Percentiles rank a stretch among this genome's conserved stretches.
These are phyloP conservation scores for Leccinum obscurum DNA, from an alignment of 768 basidiomycete species.

Conservation along the genomic window DNA sequence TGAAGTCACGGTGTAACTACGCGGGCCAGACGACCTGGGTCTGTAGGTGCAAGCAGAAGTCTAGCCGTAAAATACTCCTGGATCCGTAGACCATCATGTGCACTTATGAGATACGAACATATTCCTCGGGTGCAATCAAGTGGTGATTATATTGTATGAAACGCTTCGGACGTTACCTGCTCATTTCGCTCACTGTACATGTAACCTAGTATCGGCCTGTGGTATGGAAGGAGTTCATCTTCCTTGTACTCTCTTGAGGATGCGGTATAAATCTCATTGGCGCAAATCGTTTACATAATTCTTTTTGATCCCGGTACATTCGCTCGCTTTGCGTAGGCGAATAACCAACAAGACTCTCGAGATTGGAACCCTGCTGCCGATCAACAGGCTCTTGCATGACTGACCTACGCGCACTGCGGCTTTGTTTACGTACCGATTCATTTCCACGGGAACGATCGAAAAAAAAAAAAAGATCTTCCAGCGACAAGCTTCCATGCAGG, in stretches of 20 bases:
- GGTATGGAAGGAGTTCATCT: slow-evolving; percentile 82
- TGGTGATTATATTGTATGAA: slow-evolving; percentile 99
- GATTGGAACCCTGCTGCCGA: slow-evolving; percentile 99
- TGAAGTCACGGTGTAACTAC: too few species aligned
- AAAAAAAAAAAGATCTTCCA: slow-evolving; percentile 99
- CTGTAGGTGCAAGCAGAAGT: too few species aligned
- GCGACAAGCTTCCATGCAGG: slow-evolving; percentile 93
- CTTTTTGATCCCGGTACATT: slow-evolving; percentile 80
- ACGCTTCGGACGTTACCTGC: slow-evolving; percentile 72
- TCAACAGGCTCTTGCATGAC: slow-evolving; percentile 86
- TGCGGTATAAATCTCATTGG: slow-evolving; percentile 97
- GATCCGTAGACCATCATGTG: not conserved
- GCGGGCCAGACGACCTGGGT: too few species aligned
- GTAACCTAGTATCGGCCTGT: too few species aligned
- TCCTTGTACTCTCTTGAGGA: slow-evolving; percentile 91
- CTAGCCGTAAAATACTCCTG: too few species aligned
- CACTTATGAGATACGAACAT: not conserved
- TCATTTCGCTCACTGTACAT: too few species aligned
- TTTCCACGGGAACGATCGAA: slow-evolving; percentile 95
- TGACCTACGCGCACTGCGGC: slow-evolving; percentile 44
- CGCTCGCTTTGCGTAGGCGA: not conserved
- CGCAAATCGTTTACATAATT: slow-evolving; percentile 79
- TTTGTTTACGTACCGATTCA: slow-evolving; percentile 93
- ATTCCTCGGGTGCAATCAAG: slow-evolving; percentile 40
- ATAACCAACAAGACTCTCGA: slow-evolving; percentile 29